These are phyloP conservation scores for Neurospora tetraspora DNA, from an alignment of 495 filamentous ascomycete species.

Conservation along the genomic window DNA sequence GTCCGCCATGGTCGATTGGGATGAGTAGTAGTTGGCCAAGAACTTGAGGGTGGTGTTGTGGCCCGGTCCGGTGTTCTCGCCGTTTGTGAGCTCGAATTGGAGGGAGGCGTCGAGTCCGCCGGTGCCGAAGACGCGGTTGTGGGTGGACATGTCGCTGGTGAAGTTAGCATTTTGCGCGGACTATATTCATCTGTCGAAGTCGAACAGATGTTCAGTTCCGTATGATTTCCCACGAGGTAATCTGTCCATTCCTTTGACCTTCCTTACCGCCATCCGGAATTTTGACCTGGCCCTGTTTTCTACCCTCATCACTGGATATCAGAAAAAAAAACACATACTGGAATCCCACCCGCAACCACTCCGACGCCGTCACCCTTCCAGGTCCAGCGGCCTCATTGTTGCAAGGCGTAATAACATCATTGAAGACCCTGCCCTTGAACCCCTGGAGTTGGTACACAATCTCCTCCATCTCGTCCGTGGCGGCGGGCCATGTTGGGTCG, in stretches of 20 bases:
- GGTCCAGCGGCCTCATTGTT: conserved; percentile 42
- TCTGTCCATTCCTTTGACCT: not conserved
- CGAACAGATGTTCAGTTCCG: not conserved
- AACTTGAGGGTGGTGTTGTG: conserved; percentile 47
- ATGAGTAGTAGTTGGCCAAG: conserved; percentile 43
- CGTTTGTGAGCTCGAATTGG: conserved; percentile 44
- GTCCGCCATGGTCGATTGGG: conserved; percentile 42
- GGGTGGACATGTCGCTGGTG: conserved; percentile 45
- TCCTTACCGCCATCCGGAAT: not conserved
- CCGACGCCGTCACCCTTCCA: conserved; percentile 46
- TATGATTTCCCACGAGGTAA: not conserved
- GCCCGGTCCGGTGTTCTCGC: conserved; percentile 50
- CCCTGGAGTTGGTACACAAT: conserved; percentile 49
- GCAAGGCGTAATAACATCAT: conserved; percentile 48
- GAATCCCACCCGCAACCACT: conserved; percentile 53
- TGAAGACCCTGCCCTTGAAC: conserved; percentile 42
- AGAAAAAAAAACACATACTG: conserved; percentile 25
- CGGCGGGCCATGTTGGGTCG: conserved; percentile 50
- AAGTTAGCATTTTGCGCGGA: not conserved
- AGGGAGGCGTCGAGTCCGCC: conserved; percentile 53
- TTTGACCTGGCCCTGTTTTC: not conserved
- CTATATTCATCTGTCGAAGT: not conserved
- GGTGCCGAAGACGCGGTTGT: conserved; percentile 33
- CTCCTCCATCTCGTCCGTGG: conserved; percentile 52
- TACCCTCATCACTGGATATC: not conserved